These are phyloP conservation scores for Tricholoma hemisulphureum DNA, from an alignment of 768 basidiomycete species.

Conservation along the genomic window DNA sequence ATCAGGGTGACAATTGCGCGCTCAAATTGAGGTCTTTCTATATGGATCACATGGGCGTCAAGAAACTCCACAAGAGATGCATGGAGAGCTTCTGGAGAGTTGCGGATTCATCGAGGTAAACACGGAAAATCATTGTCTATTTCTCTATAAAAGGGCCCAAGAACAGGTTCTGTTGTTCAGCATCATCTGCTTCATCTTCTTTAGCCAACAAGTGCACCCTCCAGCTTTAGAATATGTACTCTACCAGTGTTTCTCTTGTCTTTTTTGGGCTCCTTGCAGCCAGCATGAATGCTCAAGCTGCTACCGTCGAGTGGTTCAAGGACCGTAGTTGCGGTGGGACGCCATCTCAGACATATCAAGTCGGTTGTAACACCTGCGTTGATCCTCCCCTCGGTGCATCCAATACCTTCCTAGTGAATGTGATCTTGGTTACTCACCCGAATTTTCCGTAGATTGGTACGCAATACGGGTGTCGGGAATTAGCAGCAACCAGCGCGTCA, in stretches of 20 bases:
- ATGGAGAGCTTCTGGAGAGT: too few relatives aligned
- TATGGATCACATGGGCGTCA: too few relatives aligned
- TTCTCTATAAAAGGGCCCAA: neutral
- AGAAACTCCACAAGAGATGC: too few relatives aligned
- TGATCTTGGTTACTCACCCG: neutral
- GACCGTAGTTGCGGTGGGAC: neutral
- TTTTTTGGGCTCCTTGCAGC: neutral
- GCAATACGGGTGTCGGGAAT: neutral
- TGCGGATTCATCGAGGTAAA: too few relatives aligned
- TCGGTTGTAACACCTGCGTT: neutral
- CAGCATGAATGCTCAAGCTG: neutral
- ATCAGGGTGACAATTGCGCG: too few relatives aligned
- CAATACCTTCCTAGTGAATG: neutral
- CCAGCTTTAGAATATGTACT: neutral
- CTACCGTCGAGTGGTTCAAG: neutral
- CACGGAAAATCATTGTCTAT: too few relatives aligned
- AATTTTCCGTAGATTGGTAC: neutral
- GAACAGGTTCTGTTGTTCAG: neutral
- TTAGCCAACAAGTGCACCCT: neutral
- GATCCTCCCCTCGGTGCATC: neutral
- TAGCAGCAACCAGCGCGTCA: neutral
- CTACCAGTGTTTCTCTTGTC: neutral
- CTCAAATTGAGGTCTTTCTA: too few relatives aligned
- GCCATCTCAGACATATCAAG: neutral
- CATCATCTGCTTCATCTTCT: neutral